Percentiles rank a stretch among this genome's conserved stretches.
Evolutionary conservation across 2,329 filamentous ascomycete species (phyloP).

Genomic region (Fusarium caatingaense): DNA sequence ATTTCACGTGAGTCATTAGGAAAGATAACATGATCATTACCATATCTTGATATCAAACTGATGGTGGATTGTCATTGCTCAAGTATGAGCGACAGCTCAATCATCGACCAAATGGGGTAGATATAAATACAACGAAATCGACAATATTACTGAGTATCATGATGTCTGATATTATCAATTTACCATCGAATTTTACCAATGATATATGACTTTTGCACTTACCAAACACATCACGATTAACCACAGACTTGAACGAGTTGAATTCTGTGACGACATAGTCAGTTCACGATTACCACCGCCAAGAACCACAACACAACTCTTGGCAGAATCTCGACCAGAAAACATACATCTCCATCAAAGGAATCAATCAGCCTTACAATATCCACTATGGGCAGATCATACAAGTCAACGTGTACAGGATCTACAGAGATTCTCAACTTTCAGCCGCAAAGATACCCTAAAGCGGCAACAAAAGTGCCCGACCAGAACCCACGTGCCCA

Average conservation of each 20-base stretch:
- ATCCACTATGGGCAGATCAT: background rate
- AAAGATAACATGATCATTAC: background rate
- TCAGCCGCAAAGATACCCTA: background rate
- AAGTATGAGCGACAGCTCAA: background rate
- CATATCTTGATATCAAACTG: background rate
- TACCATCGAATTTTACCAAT: background rate
- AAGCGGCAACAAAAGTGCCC: background rate
- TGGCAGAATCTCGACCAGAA: background rate
- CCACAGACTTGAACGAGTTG: rapidly evolving
- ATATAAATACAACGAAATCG: background rate
- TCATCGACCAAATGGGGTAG: background rate
- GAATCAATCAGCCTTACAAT: background rate
- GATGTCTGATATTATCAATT: background rate
- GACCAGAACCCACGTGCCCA: background rate
- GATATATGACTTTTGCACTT: background rate
- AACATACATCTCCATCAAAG: background rate
- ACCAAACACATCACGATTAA: background rate
- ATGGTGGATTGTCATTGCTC: background rate
- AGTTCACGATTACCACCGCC: background rate
- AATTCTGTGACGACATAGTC: background rate
- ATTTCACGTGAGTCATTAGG: background rate
- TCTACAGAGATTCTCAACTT: background rate
- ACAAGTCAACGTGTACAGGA: background rate
- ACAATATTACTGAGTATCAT: background rate
- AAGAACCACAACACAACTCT: background rate